Base-by-base conservation (phyloP, 169 alveolate species). In the Plasmodium cynomolgi region DNA sequence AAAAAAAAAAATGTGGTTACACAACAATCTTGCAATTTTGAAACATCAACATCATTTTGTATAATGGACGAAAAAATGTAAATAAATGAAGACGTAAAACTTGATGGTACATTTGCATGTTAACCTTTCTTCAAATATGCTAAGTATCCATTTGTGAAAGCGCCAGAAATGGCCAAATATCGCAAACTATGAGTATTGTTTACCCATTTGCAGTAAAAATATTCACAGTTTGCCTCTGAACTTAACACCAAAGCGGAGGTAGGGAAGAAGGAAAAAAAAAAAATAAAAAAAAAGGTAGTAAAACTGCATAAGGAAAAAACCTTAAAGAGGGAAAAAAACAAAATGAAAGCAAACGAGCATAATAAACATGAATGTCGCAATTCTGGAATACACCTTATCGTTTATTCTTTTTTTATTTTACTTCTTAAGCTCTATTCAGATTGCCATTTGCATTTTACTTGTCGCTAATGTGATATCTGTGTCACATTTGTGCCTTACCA, bases 21-120 rank as follows among this genome's bases (percentile, higher is more conserved):
- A 75, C 86, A 29, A 74, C 7, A 75, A 41, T 26, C 37, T 37
- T 71, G 34, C 37, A 84, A 71, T 39, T 37, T 84, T 68, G 75
- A 37, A 39, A 23, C 54, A 33, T 75, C 86, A 77, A 74, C 93
- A 54, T 85, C 93, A 85, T 85, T 85, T 58, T 85, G 86, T 37
- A 50, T 15, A 31, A 41, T 56, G 39, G 23, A 11, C 74, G 17
- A 73, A 68, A 68, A 7, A 23, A 68, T 20, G 77, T 68, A 68
- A 20, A 68, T 26, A 11, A 29, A 68, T 68, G 77, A 68, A 68
- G 2, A 26, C n/a, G n/a, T 23, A 68, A 68, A 68, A 26, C 5
- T 23, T 23, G 13, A 7, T 68, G 37, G 37, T 68, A 68, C 37
- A 68, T 68, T 68, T 68, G n/a, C 77, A 23, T 68, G 37, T 9